These are phyloP conservation scores for Debaryomyces fabryi DNA, from an alignment of 1,139 yeast species.

Conservation along the genomic window DNA sequence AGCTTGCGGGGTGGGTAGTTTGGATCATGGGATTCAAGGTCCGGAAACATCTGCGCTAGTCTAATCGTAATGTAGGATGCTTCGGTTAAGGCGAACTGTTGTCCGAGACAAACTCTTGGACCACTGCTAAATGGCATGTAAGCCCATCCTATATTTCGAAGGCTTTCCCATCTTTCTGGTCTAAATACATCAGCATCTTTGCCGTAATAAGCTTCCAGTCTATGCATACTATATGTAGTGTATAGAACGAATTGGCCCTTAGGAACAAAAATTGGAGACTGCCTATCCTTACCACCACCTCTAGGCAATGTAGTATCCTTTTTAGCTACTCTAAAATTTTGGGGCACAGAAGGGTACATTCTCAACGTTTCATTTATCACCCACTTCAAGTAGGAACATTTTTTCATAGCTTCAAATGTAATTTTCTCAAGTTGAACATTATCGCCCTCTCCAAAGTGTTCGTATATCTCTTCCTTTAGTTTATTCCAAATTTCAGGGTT, in stretches of 20 bases:
- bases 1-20: conserved; percentile 24
- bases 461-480: conserved; percentile 35
- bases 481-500: conserved; percentile 39
- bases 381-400: conserved; percentile 49
- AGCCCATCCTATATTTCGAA: conserved; percentile 42
- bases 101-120: conserved; percentile 48
- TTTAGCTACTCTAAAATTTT: conserved; percentile 47
- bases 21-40: conserved; percentile 10
- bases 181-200: conserved; percentile 45
- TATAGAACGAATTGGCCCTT: conserved; percentile 46
- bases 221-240: conserved; percentile 44
- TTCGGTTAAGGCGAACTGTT: conserved; percentile 50
- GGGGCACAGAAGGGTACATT: conserved; percentile 56
- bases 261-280: conserved; percentile 43
- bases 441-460: conserved; percentile 28
- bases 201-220: conserved; percentile 45
- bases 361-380: conserved; percentile 54
- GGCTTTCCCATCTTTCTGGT: conserved; percentile 54
- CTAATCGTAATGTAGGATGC: conserved; percentile 40
- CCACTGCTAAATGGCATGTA: conserved; percentile 50
- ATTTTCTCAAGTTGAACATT: conserved; percentile 20
- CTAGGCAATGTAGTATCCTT: conserved; percentile 50
- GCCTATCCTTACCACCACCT: conserved; percentile 54
- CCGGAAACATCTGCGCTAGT: conserved; percentile 28
- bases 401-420: conserved; percentile 50